These are phyloP conservation scores for Cutaneotrichosporon dermatis DNA, from an alignment of 1,284 basidiomycete species.

Conservation along the genomic window DNA sequence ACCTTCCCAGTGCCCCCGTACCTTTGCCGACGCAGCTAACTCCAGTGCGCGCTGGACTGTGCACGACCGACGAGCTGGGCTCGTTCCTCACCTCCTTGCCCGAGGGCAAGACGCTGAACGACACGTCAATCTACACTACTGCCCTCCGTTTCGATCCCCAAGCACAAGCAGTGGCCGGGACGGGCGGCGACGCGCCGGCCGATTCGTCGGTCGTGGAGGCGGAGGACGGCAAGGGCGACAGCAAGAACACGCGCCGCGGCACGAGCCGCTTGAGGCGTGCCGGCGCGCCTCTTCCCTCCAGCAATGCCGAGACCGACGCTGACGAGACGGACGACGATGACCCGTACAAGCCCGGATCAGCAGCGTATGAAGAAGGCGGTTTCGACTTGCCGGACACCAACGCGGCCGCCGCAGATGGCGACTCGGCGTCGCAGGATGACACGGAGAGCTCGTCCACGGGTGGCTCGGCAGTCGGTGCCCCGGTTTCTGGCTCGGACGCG, in stretches of 20 bases:
- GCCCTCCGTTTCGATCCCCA: constrained; percentile 37
- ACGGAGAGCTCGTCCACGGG: not conserved
- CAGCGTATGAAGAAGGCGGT: no score
- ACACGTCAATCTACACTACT: constrained; percentile 57
- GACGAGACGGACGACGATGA: constrained; percentile 8
- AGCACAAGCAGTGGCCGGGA: not conserved
- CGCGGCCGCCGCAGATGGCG: not conserved
- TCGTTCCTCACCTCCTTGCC: constrained; percentile 77
- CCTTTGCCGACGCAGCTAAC: not conserved
- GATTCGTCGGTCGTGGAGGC: not conserved
- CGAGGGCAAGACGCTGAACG: constrained; percentile 56
- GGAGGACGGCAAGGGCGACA: not conserved
- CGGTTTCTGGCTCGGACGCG: not conserved
- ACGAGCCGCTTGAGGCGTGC: not conserved
- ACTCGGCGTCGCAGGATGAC: no score
- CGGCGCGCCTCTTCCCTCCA: no score
- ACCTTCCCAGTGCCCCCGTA: not conserved
- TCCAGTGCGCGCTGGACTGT: constrained; percentile 66
- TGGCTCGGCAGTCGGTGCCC: not conserved
- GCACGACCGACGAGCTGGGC: constrained; percentile 65
- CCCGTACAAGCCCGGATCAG: not conserved
- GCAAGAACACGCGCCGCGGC: constrained; percentile 3
- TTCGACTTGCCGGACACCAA: no score
- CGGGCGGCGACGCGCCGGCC: not conserved
- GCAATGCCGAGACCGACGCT: no score